Conservation (phyloP, 2,329 filamentous ascomycete genomes). For the Calonectria hongkongensis region DNA sequence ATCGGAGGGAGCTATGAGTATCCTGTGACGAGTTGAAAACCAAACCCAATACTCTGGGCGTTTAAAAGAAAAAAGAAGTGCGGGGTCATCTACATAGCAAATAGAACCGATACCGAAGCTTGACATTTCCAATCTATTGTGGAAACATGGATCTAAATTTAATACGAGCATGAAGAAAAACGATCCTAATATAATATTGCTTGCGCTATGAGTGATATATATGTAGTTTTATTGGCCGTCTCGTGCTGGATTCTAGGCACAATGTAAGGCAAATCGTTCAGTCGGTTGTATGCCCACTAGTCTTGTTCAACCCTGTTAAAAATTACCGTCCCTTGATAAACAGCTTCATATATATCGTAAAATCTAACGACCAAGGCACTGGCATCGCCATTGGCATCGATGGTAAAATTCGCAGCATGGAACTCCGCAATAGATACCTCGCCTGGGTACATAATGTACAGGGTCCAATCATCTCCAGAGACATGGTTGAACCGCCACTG, state of each 20-base stretch:
- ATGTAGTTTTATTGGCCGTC: too few species aligned
- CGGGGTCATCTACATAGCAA: too few species aligned
- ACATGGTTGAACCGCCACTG: constrained; percentile 3
- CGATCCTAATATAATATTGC: too few species aligned
- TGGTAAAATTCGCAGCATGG: background rate
- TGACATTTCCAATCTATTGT: too few species aligned
- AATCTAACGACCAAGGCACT: background rate
- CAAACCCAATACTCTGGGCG: too few species aligned
- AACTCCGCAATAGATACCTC: background rate
- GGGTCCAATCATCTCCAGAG: background rate
- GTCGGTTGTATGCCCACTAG: background rate
- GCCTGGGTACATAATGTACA: constrained; percentile 4
- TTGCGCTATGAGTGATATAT: too few species aligned
- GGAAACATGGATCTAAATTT: too few species aligned
- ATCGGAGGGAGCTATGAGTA: background rate
- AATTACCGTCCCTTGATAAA: background rate
- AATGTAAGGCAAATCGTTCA: background rate
- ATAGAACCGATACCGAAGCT: too few species aligned
- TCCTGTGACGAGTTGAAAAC: too few species aligned
- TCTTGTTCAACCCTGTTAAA: background rate
- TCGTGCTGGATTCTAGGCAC: too few species aligned
- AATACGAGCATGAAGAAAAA: too few species aligned
- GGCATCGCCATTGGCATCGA: background rate
- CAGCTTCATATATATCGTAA: background rate
- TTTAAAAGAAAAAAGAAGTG: too few species aligned